phyloP scores from a whole-genome alignment of 345 rosid genomes.

The Diplotaxis tenuifolia region DNA sequence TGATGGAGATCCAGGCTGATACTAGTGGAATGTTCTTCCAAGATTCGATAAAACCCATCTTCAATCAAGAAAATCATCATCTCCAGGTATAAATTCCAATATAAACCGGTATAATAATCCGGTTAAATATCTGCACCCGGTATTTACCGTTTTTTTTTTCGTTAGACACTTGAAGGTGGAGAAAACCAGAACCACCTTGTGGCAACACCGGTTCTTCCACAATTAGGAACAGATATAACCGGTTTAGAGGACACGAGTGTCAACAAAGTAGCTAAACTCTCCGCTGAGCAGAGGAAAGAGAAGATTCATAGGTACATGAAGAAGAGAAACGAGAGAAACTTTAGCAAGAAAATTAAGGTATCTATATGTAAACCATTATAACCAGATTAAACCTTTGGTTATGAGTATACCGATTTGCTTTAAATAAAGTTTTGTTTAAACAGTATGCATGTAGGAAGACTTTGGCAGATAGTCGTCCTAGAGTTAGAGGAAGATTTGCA shows the following conservation, averaged over 20 bases:
- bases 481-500: slow-evolving; percentile 95
- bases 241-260: slow-evolving; percentile 69
- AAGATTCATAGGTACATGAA: slow-evolving; percentile 93
- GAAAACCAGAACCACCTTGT: slow-evolving; percentile 34
- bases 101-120: not conserved
- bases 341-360: slow-evolving; percentile 98
- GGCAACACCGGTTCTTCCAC: slow-evolving; percentile 34
- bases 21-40: slow-evolving; percentile 58
- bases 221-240: slow-evolving; percentile 42
- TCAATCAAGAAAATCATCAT: slow-evolving; percentile 61
- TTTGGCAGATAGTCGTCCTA: slow-evolving; percentile 87
- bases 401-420: not conserved
- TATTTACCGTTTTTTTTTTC: not conserved
- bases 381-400: slow-evolving; percentile 16
- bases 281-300: slow-evolving; percentile 85
- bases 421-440: not conserved
- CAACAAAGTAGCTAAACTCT: slow-evolving; percentile 68
- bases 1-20: slow-evolving; percentile 65
- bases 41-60: slow-evolving; percentile 46
- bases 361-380: slow-evolving; percentile 1
- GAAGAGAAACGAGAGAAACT: slow-evolving; percentile 90
- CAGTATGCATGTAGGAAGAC: slow-evolving; percentile 98
- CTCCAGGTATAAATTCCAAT: slow-evolving; percentile 32
- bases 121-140: not conserved
- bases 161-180: slow-evolving; percentile 13